Evolutionary conservation across 768 basidiomycete species (phyloP).

Genomic region (Pleurotus tuoliensis): DNA sequence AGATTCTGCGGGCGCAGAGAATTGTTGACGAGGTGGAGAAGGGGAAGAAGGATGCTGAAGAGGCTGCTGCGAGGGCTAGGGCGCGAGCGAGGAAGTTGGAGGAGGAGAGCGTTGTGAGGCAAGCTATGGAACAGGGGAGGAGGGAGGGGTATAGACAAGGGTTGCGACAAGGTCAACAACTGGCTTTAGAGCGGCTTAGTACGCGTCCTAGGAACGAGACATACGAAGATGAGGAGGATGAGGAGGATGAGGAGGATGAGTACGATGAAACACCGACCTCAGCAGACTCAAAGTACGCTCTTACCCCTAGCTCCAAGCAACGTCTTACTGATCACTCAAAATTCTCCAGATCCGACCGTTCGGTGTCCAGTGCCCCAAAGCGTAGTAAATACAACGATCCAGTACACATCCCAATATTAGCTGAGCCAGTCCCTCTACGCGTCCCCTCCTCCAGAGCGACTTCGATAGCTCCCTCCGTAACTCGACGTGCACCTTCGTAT

Average conservation of each 20-base stretch:
- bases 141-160: conserved; percentile 47
- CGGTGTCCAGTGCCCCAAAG: background rate
- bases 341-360: background rate
- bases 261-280: conserved; percentile 16
- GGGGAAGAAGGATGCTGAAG: conserved; percentile 53
- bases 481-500: background rate
- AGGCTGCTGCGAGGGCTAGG: conserved; percentile 54
- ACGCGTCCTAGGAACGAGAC: conserved; percentile 17
- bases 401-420: background rate
- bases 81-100: conserved; percentile 50
- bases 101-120: conserved; percentile 49
- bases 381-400: background rate
- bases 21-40: conserved; percentile 2
- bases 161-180: conserved; percentile 17
- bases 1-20: background rate
- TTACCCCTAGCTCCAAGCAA: background rate
- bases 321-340: background rate
- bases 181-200: conserved; percentile 21
- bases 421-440: background rate
- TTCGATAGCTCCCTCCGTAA: background rate
- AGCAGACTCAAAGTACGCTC: conserved; percentile 3
- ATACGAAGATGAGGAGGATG: background rate
- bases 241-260: conserved; percentile 9
- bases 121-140: conserved; percentile 63
- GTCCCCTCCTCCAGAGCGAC: conserved; percentile 1